Evolutionary conservation across 2,329 filamentous ascomycete genomes (phyloP).

Genomic region (Phialophora expanda): DNA sequence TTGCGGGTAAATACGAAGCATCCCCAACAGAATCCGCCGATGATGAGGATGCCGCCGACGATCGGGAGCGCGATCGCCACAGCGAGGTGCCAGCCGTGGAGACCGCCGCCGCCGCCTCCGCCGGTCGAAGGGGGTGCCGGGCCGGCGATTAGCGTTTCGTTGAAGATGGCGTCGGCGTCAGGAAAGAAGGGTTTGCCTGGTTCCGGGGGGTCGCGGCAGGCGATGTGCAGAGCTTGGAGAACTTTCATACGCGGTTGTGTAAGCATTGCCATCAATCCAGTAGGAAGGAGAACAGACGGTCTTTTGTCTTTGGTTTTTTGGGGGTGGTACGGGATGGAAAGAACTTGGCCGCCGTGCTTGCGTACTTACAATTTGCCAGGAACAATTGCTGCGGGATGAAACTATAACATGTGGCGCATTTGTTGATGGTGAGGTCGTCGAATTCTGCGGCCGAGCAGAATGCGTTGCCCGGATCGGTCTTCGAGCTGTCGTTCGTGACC

Average conservation of each 20-base stretch:
- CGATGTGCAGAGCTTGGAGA: conserved; percentile 53
- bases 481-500: conserved; percentile 43
- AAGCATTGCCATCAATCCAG: not conserved
- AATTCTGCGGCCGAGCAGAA: conserved; percentile 49
- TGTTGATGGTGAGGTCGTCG: conserved; percentile 49
- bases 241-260: conserved; percentile 41
- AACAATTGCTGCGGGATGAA: conserved; percentile 49
- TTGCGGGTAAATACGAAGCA: conserved; percentile 52
- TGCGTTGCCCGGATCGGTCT: conserved; percentile 42
- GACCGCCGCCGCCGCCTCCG: conserved; percentile 32
- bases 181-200: conserved; percentile 48
- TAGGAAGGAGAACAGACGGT: not conserved
- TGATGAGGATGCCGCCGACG: conserved; percentile 49
- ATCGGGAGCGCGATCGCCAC: conserved; percentile 53
- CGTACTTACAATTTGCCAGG: conserved; percentile 51
- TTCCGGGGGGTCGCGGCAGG: conserved; percentile 49
- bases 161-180: conserved; percentile 50
- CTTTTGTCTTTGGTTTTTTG: not conserved
- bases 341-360: conserved; percentile 9
- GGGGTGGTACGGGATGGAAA: not conserved
- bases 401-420: conserved; percentile 53
- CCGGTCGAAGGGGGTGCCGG: conserved; percentile 37
- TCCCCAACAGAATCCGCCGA: conserved; percentile 43
- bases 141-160: conserved; percentile 41
- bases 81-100: conserved; percentile 43